A percentile compares a stretch with the other conserved stretches of the same genome.
These are phyloP conservation scores for Syncephalis plumigaleata DNA, from an alignment of 371 early-diverging fungal genomes.

Conservation along the genomic window DNA sequence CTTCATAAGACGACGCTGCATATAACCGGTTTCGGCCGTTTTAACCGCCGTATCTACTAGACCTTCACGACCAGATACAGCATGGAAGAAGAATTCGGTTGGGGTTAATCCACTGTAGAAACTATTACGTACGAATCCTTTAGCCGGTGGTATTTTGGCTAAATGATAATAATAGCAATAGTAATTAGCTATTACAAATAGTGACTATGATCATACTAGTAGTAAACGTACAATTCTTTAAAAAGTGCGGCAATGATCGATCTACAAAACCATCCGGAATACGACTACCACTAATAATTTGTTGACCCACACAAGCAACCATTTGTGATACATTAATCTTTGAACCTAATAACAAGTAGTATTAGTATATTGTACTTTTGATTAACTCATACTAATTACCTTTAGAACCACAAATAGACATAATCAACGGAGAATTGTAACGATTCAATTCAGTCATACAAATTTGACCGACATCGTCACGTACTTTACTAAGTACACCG, in stretches of 20 bases:
- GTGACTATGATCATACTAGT: no score
- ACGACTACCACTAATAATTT: conserved; percentile 94
- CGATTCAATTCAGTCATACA: conserved; percentile 88
- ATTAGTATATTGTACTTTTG: not conserved
- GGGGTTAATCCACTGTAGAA: conserved; percentile 95
- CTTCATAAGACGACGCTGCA: conserved; percentile 98
- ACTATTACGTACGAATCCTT: conserved; percentile 96
- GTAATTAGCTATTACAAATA: not conserved
- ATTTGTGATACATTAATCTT: conserved; percentile 99
- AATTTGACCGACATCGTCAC: conserved; percentile 92
- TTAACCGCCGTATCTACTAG: conserved; percentile 99
- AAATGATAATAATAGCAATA: conserved; percentile 1
- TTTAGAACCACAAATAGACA: conserved; percentile 97
- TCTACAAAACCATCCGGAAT: conserved; percentile 95
- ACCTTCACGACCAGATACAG: conserved; percentile 99
- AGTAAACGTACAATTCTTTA: conserved; percentile 46
- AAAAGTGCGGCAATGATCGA: conserved; percentile 95
- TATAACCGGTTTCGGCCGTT: conserved; percentile 99
- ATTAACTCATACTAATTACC: conserved; percentile 22
- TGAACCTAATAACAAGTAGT: conserved; percentile 27
- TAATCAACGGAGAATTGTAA: conserved; percentile 95
- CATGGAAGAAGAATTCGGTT: conserved; percentile 98
- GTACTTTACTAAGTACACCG: conserved; percentile 76
- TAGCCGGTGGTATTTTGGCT: conserved; percentile 79
- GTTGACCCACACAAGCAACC: conserved; percentile 99